Evolutionary conservation across 139 green algal genomes (phyloP).

Genomic region (Klebsormidium nitens): DNA sequence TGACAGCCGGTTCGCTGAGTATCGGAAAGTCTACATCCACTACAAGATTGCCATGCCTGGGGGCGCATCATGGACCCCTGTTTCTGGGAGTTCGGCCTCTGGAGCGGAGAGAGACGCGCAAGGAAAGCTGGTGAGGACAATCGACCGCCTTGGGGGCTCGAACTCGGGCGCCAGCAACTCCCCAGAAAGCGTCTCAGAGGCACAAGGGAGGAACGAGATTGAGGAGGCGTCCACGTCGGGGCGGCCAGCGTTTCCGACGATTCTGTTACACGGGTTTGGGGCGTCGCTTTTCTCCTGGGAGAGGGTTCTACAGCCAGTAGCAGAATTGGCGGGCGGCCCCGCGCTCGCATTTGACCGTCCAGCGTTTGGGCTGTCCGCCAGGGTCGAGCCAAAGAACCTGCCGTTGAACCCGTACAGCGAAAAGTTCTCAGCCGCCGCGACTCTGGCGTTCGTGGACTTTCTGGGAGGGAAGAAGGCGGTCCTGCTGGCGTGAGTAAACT

Average conservation of each 20-base stretch:
- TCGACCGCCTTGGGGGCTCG: not conserved
- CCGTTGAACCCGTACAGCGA: slow-evolving; percentile 8
- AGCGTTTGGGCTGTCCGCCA: slow-evolving; percentile 23
- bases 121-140: not conserved
- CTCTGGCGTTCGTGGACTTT: slow-evolving; percentile 19
- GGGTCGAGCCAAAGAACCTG: not conserved
- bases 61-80: not conserved
- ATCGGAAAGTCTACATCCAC: slow-evolving; percentile 15
- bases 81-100: not conserved
- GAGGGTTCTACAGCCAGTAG: slow-evolving; percentile 3
- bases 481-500: too few species aligned
- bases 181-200: not conserved
- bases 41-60: slow-evolving; percentile 15
- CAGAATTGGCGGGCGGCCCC: not conserved
- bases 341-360: slow-evolving; percentile 25
- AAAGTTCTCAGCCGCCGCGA: slow-evolving; percentile 24
- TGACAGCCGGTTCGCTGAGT: slow-evolving; percentile 15
- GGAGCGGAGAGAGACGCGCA: not conserved
- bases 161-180: not conserved
- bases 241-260: not conserved
- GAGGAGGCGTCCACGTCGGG: not conserved
- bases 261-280: slow-evolving; percentile 30
- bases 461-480: too few species aligned
- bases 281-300: slow-evolving; percentile 27
- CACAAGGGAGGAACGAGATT: not conserved